Evolutionary conservation across 2,329 filamentous ascomycete genomes (phyloP).

Genomic region (Pseudomassariella vexata): DNA sequence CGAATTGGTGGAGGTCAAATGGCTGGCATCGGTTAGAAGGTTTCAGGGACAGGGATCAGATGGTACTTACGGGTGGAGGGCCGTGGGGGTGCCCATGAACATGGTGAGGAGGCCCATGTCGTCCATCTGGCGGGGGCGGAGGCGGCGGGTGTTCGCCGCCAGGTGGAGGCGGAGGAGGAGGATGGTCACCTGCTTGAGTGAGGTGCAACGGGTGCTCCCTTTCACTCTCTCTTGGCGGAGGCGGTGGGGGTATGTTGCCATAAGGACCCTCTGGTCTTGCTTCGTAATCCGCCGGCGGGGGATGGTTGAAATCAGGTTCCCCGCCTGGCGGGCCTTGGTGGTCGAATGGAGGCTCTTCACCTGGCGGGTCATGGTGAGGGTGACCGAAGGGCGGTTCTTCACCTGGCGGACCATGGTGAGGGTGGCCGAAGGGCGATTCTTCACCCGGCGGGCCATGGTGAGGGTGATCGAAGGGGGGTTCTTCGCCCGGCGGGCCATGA

Average conservation of each 20-base stretch:
- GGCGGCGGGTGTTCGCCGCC: neutral
- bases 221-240: constrained; percentile 1
- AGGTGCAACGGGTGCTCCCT: constrained; percentile 1
- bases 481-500: constrained; percentile 14
- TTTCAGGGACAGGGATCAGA: neutral
- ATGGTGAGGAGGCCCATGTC: neutral
- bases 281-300: neutral
- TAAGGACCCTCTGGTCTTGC: constrained; percentile 6
- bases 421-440: too few species aligned
- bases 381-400: neutral
- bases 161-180: constrained; percentile 7
- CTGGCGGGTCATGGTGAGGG: constrained; percentile 4
- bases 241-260: constrained; percentile 4
- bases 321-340: neutral
- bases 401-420: constrained; percentile 1
- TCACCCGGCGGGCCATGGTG: constrained; percentile 7
- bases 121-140: neutral
- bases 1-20: constrained; percentile 9
- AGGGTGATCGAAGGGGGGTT: constrained; percentile 3
- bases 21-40: constrained; percentile 9
- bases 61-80: constrained; percentile 7
- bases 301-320: neutral
- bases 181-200: constrained; percentile 1
- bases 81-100: constrained; percentile 4
- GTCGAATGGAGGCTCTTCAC: neutral